Conservation (phyloP, 345 rosid genomes). For the Boechera stricta region DNA sequence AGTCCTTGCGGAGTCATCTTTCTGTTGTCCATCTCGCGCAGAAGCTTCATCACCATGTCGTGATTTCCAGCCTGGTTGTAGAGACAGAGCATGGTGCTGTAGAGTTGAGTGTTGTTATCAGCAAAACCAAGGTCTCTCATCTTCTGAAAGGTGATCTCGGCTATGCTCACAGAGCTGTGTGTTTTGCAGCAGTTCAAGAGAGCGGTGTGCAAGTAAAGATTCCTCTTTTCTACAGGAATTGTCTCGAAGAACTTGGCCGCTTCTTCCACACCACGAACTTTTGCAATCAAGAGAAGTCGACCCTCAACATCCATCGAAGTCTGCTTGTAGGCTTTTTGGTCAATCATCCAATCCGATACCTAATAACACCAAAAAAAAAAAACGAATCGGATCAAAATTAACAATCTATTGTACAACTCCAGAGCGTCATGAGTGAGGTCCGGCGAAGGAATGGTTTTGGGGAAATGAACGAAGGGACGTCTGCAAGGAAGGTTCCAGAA, state of each 20-base stretch:
- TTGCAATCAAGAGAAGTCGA: conserved; percentile 53
- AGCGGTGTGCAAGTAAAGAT: conserved; percentile 46
- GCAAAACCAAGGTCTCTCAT: conserved; percentile 47
- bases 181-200: conserved; percentile 54
- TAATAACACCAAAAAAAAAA: neutral
- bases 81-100: conserved; percentile 59
- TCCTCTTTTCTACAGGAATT: conserved; percentile 40
- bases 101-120: conserved; percentile 28
- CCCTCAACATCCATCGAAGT: conserved; percentile 47
- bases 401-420: neutral
- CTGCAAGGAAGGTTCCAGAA: conserved; percentile 21
- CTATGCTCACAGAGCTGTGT: conserved; percentile 43
- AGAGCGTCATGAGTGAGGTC: conserved; percentile 39
- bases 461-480: conserved; percentile 7
- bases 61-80: conserved; percentile 45
- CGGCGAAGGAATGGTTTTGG: conserved; percentile 32
- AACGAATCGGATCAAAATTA: neutral
- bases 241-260: conserved; percentile 52
- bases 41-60: conserved; percentile 53
- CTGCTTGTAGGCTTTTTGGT: conserved; percentile 23
- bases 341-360: conserved; percentile 59
- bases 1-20: conserved; percentile 39
- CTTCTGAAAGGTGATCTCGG: conserved; percentile 52
- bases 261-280: conserved; percentile 51
- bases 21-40: conserved; percentile 58